Conservation (phyloP, 805 yeast genomes). For the Saturnispora besseyi region DNA sequence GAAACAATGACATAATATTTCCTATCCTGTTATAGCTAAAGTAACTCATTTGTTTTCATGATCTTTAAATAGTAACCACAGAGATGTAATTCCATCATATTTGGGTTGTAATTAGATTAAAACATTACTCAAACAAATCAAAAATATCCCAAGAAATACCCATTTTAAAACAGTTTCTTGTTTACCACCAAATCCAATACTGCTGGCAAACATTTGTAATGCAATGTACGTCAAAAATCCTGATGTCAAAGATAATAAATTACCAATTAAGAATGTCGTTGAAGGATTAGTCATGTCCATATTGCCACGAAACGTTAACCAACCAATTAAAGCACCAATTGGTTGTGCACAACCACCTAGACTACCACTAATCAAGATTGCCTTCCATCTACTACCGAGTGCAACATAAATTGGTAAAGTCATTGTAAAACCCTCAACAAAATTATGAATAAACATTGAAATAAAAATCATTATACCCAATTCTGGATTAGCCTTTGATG, state of each 20-base stretch:
- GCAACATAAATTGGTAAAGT: constrained; percentile 83
- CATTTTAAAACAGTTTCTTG: constrained; percentile 51
- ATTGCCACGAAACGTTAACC: constrained; percentile 34
- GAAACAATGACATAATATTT: too few relatives aligned
- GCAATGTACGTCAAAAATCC: constrained; percentile 82
- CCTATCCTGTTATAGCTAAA: not conserved
- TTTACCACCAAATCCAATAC: constrained; percentile 69
- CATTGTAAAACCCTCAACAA: constrained; percentile 91
- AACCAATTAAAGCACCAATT: constrained; percentile 72
- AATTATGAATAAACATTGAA: constrained; percentile 81
- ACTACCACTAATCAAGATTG: constrained; percentile 54
- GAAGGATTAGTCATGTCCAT: constrained; percentile 29
- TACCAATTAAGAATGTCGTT: constrained; percentile 44
- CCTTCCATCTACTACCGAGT: constrained; percentile 49
- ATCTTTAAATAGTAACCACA: not conserved
- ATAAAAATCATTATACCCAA: constrained; percentile 76
- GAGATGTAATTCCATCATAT: too few relatives aligned
- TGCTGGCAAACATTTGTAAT: constrained; percentile 77
- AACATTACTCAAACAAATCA: constrained; percentile 42
- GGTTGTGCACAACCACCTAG: constrained; percentile 87
- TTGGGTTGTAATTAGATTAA: not conserved
- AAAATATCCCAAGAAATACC: constrained; percentile 49
- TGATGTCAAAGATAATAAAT: constrained; percentile 62
- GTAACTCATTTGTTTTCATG: not conserved
- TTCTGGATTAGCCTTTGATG: constrained; percentile 55